phyloP scores from a whole-genome alignment of 768 basidiomycete species.

The Podaxis rugospora region DNA sequence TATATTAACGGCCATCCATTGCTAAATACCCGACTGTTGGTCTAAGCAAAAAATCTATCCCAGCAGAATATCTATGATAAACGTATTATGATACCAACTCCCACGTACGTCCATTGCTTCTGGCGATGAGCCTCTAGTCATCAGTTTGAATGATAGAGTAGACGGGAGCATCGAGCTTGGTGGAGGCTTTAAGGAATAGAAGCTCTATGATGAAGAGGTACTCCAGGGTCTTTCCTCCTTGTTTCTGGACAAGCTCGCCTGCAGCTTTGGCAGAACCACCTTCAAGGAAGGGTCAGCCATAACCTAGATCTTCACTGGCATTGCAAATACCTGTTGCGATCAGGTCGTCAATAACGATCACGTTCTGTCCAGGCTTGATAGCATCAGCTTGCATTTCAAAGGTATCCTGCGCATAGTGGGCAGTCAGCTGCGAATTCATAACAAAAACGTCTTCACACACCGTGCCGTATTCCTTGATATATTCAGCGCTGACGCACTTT shows the following conservation, averaged over 20 bases:
- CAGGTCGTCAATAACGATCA: slow-evolving; percentile 89
- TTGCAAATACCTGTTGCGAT: slow-evolving; percentile 80
- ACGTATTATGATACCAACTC: neutral
- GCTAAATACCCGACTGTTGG: slow-evolving; percentile 67
- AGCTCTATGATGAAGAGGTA: slow-evolving; percentile 94
- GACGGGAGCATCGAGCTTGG: slow-evolving; percentile 79
- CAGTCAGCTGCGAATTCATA: neutral
- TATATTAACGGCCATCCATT: slow-evolving; percentile 76
- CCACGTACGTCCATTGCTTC: too few relatives aligned
- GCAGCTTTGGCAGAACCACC: slow-evolving; percentile 94
- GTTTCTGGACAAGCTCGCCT: slow-evolving; percentile 78
- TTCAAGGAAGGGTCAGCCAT: slow-evolving; percentile 21
- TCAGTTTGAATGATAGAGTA: slow-evolving; percentile 85
- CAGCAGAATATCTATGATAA: neutral
- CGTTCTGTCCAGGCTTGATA: slow-evolving; percentile 77
- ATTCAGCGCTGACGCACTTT: slow-evolving; percentile 63
- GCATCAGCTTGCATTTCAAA: slow-evolving; percentile 94
- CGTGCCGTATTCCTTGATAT: slow-evolving; percentile 91
- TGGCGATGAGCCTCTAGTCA: slow-evolving; percentile 31
- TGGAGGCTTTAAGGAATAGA: slow-evolving; percentile 65
- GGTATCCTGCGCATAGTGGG: slow-evolving; percentile 55
- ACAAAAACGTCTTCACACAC: slow-evolving; percentile 35
- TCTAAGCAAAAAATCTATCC: slow-evolving; percentile 31
- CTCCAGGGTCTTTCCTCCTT: slow-evolving; percentile 82
- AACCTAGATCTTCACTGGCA: neutral